A percentile compares a stretch with the other conserved stretches of the same genome.
These are phyloP conservation scores for Lumnitzera littorea DNA, from an alignment of 345 rosid species.

Conservation along the genomic window DNA sequence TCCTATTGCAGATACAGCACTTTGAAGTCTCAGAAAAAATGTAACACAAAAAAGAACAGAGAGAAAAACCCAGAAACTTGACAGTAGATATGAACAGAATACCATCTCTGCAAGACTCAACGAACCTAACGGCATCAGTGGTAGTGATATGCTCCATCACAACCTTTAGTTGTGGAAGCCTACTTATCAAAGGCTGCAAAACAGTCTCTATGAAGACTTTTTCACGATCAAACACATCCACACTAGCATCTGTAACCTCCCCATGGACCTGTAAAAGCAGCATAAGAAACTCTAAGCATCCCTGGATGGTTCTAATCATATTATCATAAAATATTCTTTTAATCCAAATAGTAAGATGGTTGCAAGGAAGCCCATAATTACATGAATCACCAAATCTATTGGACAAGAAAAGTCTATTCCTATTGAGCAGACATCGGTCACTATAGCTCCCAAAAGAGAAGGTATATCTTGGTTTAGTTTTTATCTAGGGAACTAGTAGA, in stretches of 20 bases:
- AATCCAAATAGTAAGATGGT: too few relatives aligned
- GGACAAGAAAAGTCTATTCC: too few relatives aligned
- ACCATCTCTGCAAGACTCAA: constrained; percentile 84
- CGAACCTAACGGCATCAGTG: constrained; percentile 73
- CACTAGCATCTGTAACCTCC: constrained; percentile 81
- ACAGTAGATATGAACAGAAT: neutral
- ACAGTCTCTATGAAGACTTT: constrained; percentile 77
- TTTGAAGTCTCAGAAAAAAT: neutral
- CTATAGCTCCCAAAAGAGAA: too few relatives aligned
- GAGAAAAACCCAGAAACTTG: neutral
- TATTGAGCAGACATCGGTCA: too few relatives aligned
- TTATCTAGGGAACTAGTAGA: too few relatives aligned
- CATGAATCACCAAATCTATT: too few relatives aligned
- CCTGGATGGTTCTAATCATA: neutral
- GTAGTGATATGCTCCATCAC: constrained; percentile 97
- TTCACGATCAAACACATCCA: constrained; percentile 89
- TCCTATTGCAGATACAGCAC: constrained; percentile 23
- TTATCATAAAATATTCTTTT: neutral
- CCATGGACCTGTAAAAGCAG: constrained; percentile 70
- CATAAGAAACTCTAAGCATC: neutral
- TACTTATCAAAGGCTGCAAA: constrained; percentile 60
- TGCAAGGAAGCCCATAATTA: too few relatives aligned
- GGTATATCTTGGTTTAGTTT: too few relatives aligned
- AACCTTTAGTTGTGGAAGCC: constrained; percentile 65
- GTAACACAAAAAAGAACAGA: neutral